Evolutionary conservation across 2,329 filamentous ascomycete genomes (phyloP).

Genomic region (Monilinia vaccinii-corymbosi): DNA sequence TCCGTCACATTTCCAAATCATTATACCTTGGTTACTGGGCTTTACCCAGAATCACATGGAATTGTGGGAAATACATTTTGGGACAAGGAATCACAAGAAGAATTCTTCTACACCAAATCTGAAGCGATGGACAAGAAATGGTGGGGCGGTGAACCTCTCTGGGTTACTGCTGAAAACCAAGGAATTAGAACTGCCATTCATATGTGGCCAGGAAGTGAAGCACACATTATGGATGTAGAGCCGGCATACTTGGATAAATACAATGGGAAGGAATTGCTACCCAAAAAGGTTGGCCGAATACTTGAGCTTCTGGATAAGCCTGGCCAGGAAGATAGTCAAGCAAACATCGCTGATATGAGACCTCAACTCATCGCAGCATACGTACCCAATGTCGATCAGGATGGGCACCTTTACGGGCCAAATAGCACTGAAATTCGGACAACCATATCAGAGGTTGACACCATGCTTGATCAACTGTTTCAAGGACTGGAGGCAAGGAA

Average conservation of each 20-base stretch:
- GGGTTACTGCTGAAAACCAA: slow-evolving; percentile 83
- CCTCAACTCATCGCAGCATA: slow-evolving; percentile 93
- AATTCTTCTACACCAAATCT: slow-evolving; percentile 84
- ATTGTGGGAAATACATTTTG: slow-evolving; percentile 93
- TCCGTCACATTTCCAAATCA: slow-evolving; percentile 97
- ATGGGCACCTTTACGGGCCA: slow-evolving; percentile 82
- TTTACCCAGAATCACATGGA: slow-evolving; percentile 89
- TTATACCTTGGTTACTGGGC: slow-evolving; percentile 82
- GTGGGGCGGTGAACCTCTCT: slow-evolving; percentile 93
- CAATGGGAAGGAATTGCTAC: slow-evolving; percentile 66
- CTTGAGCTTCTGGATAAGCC: slow-evolving; percentile 79
- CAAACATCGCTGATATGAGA: slow-evolving; percentile 45
- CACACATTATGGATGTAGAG: slow-evolving; percentile 64
- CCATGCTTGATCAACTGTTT: slow-evolving; percentile 72
- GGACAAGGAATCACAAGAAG: slow-evolving; percentile 66
- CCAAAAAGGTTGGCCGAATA: slow-evolving; percentile 69
- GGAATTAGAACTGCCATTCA: slow-evolving; percentile 75
- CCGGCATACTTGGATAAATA: slow-evolving; percentile 78
- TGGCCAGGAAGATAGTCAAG: slow-evolving; percentile 51
- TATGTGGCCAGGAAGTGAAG: slow-evolving; percentile 98
- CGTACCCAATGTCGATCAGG: slow-evolving; percentile 81
- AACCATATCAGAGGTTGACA: slow-evolving; percentile 73
- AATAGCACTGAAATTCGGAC: slow-evolving; percentile 84
- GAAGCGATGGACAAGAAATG: slow-evolving; percentile 71
- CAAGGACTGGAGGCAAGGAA: slow-evolving; percentile 70